Evolutionary conservation across 306 rosid genomes (phyloP), one percentile per base, ranked within the genome.

Genomic region (Sicyos baderoa): DNA sequence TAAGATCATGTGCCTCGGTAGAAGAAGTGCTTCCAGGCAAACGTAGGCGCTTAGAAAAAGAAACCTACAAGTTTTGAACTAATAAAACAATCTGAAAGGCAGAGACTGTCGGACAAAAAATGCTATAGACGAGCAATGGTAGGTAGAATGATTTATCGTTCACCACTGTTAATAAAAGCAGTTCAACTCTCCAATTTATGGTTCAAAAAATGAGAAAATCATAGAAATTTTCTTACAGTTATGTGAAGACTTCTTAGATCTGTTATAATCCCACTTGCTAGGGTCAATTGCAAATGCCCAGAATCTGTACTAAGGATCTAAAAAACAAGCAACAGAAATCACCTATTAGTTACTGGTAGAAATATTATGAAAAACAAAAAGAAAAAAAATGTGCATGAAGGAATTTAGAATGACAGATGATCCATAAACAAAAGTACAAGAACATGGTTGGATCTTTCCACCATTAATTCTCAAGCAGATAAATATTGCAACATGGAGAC

Each of bases 301-400:
- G 88, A 75, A 70, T 85, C 87, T 48, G 77, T 85, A 77, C 95
- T 82, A 74, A 92, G 79, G 79, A 92, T 87, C 98, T 92, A 77
- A 73, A 78, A 32, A 12, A 65, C 58, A 75, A 77, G 56, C 50
- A 40, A 60, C 73, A 74, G 14, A 73, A 13, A 22, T 44, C 17
- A 22, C 59, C 27, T 19, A 51, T 59, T 48, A 73, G 37, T 68
- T 70, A 77, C 29, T 44, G 49, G 58, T 21, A 56, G 54, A 55
- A 21, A 19, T 11, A 7, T 2, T 13, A 42, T 21, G 54, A n/a
- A 13, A 70, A 10, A 22, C 21, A 35, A 35, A 32, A 32, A 32
- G 37, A 32, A 69, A 49, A 51, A 69, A 53, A 70, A 29, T 5
- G 40, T 62, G 51, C 9, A 60, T 37, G 16, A 37, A n/a, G 40